Evolutionary conservation across 768 basidiomycete genomes (phyloP).

Genomic region (Amanita fuliginea): DNA sequence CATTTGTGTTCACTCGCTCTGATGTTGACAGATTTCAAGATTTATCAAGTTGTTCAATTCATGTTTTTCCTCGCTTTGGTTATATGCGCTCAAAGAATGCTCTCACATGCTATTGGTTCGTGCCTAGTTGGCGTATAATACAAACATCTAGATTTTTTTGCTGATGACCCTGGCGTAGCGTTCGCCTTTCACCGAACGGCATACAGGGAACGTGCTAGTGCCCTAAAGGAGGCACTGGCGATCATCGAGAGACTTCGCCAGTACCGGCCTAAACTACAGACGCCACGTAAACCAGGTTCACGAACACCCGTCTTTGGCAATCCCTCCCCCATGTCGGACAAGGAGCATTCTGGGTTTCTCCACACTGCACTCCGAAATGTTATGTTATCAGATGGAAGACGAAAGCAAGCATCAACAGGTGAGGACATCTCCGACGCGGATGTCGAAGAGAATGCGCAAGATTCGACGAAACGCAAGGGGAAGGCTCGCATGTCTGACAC

Average conservation of each 20-base stretch:
- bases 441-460: slow-evolving; percentile 8
- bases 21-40: slow-evolving; percentile 18
- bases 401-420: slow-evolving; percentile 11
- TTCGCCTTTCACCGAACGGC: slow-evolving; percentile 73
- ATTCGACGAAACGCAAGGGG: slow-evolving; percentile 8
- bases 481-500: slow-evolving; percentile 8
- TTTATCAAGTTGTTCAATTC: slow-evolving; percentile 59
- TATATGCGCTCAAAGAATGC: slow-evolving; percentile 50
- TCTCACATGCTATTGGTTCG: slow-evolving; percentile 52
- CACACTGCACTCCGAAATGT: slow-evolving; percentile 19
- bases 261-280: slow-evolving; percentile 40
- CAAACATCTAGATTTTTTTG: not conserved
- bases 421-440: slow-evolving; percentile 13
- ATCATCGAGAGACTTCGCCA: slow-evolving; percentile 59
- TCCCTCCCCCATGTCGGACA: slow-evolving; percentile 30
- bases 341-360: slow-evolving; percentile 29
- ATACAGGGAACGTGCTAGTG: slow-evolving; percentile 57
- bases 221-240: slow-evolving; percentile 38
- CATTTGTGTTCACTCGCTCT: not conserved
- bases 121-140: not conserved
- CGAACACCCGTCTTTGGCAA: slow-evolving; percentile 33
- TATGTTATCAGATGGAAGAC: slow-evolving; percentile 8
- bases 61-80: slow-evolving; percentile 67
- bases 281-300: slow-evolving; percentile 22
- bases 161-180: slow-evolving; percentile 23